Evolutionary conservation across 257 asterid genomes (phyloP), one percentile per base, ranked within the genome.

Genomic region (Jasminum sambac): DNA sequence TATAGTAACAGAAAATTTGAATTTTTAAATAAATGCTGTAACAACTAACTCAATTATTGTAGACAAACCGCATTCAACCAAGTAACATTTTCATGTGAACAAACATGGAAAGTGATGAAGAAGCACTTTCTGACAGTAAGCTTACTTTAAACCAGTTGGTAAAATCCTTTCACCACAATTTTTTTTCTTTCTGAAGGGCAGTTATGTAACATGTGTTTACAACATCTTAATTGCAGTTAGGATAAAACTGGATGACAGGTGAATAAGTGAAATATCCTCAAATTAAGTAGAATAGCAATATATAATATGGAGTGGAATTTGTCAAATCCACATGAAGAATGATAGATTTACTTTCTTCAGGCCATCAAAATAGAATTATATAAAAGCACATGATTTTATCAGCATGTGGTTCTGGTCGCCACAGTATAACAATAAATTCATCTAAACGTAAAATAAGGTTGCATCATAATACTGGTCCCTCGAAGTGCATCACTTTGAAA

Each of bases 1-100:
- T 95, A 83, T 67, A 74, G 14, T n/a, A 76, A 63, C 43, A 38
- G 55, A 70, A 76, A 71, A 12, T 17, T 63, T 52, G 26, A 25
- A 70, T 11, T 16, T 30, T 68, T n/a, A 67, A 80, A 69, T 21
- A 48, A 66, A 24, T 63, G 25, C 61, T 10, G 41, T 19, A 23
- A 11, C 30, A 58, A 80, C 75, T 25, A 44, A 24, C 64, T 44
- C 8, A 11, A 50, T 30, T 62, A 44, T 69, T 73, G 67, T 69
- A 41, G 37, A 65, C 57, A 66, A 68, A 64, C 63, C 66, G 52
- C 37, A 38, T 30, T 46, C 64, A 72, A 43, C 66, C 25, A 26
- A 40, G 69, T 57, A 43, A n/a, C 46, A 76, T 8, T 63, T 52
- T 19, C 61, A 41, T 16, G 70, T 21, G 26, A 73, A 42, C 69